phyloP scores from a whole-genome alignment of 106 monocot genomes.

The Cymbidium sinense region DNA sequence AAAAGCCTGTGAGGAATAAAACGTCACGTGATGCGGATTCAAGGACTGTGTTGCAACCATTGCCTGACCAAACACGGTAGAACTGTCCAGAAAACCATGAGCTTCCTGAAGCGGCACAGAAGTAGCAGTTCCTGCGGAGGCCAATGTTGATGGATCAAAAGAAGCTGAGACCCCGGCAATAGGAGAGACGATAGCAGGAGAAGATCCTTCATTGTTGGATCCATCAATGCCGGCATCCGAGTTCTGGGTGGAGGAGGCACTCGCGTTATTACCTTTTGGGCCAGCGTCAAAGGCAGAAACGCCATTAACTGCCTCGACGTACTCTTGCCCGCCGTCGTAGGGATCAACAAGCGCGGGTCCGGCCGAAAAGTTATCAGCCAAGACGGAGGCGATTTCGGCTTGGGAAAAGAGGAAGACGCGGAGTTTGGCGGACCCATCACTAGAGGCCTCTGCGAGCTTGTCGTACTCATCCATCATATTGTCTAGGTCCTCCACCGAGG shows the following conservation, averaged over 20 bases:
- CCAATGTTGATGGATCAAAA: conserved; percentile 24
- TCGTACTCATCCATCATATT: conserved; percentile 99
- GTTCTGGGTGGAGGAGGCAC: conserved; percentile 11
- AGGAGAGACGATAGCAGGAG: conserved; percentile 12
- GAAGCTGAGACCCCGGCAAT: conserved; percentile 7
- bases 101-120: neutral
- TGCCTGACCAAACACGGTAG: neutral
- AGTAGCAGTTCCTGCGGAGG: neutral
- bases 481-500: conserved; percentile 73
- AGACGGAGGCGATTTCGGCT: conserved; percentile 17
- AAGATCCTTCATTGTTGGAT: conserved; percentile 11
- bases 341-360: conserved; percentile 10
- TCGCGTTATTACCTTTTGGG: conserved; percentile 34
- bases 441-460: conserved; percentile 27
- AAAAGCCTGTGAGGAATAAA: conserved; percentile 20
- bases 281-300: neutral
- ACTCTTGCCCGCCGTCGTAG: conserved; percentile 25
- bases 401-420: conserved; percentile 58
- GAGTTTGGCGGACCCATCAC: conserved; percentile 54
- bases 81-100: neutral
- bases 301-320: conserved; percentile 53
- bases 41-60: neutral
- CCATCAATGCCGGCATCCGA: conserved; percentile 4
- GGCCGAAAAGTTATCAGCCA: neutral
- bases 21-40: neutral